These are phyloP conservation scores for Limtongia smithiae DNA, from an alignment of 805 yeast species.

Conservation along the genomic window DNA sequence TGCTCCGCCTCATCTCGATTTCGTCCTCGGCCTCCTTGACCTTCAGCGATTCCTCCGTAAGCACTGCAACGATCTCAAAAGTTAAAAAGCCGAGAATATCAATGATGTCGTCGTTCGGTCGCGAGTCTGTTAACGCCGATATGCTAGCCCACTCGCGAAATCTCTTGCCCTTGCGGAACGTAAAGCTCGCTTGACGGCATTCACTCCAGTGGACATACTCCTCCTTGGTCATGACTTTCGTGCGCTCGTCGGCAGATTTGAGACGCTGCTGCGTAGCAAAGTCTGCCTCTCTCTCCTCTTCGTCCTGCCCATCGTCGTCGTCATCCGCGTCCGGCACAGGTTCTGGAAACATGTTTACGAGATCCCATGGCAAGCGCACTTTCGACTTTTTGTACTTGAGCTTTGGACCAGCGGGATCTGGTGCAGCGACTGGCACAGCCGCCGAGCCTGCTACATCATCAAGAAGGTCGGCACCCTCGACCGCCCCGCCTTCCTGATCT, in stretches of 20 bases:
- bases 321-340: conserved; percentile 66
- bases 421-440: conserved; percentile 39
- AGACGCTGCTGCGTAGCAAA: conserved; percentile 82
- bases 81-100: conserved; percentile 94
- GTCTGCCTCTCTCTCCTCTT: conserved; percentile 85
- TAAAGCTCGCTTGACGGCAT: conserved; percentile 95
- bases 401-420: conserved; percentile 39
- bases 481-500: conserved; percentile 57
- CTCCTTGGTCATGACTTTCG: conserved; percentile 88
- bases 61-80: conserved; percentile 90
- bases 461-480: conserved; percentile 50
- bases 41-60: conserved; percentile 86
- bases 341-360: conserved; percentile 88
- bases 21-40: conserved; percentile 68
- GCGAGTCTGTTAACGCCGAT: conserved; percentile 73
- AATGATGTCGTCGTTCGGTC: conserved; percentile 94
- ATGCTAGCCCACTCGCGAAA: conserved; percentile 97
- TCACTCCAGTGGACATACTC: conserved; percentile 99
- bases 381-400: conserved; percentile 65
- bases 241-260: conserved; percentile 90
- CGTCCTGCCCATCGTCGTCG: conserved; percentile 59
- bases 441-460: conserved; percentile 48
- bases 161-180: conserved; percentile 89
- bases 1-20: conserved; percentile 38
- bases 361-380: conserved; percentile 90